Evolutionary conservation across 208 protist genomes (phyloP).

Genomic region (Acanthamoeba culbertsoni): DNA sequence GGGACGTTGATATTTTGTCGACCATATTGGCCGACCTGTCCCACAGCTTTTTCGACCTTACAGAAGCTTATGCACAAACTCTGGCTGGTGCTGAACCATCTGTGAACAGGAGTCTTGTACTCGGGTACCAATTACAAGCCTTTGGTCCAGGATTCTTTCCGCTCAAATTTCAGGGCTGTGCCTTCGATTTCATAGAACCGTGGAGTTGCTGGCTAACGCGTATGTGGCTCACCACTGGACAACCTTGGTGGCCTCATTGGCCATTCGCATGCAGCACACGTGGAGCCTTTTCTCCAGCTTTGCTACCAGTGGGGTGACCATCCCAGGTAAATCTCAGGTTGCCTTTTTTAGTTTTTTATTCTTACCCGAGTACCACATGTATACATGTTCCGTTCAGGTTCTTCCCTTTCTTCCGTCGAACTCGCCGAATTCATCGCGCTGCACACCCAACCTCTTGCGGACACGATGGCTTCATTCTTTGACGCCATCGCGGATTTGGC

Average conservation of each 20-base stretch:
- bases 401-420: no score
- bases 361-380: no score
- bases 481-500: neutral
- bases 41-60: neutral
- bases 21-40: neutral
- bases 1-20: neutral
- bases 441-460: neutral
- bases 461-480: neutral
- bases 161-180: no score
- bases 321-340: neutral
- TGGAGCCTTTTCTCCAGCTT: neutral
- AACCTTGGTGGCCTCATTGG: neutral
- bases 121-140: no score
- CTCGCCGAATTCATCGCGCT: no score
- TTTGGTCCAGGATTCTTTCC: no score
- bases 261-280: neutral
- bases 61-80: neutral
- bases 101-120: neutral
- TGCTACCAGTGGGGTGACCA: neutral
- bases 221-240: constrained; percentile 7
- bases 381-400: no score
- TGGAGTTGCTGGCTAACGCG: neutral
- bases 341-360: no score
- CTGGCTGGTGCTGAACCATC: neutral
- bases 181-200: neutral